Conservation (phyloP, 306 rosid genomes). For the Acacia crassicarpa region DNA sequence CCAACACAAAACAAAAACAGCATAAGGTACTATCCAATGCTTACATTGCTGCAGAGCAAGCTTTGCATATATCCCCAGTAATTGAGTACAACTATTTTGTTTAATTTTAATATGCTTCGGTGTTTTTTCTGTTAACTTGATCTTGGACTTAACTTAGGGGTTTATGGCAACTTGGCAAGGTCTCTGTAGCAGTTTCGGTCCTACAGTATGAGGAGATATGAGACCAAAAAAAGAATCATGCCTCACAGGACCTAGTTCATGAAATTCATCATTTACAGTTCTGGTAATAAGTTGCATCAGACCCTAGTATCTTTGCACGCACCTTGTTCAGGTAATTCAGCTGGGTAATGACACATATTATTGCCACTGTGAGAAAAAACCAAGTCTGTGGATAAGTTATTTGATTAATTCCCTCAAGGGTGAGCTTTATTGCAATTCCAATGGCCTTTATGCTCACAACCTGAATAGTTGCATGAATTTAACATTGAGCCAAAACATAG, state of each 20-base stretch:
- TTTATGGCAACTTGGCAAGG: background rate
- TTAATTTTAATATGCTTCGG: background rate
- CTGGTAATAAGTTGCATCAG: slow-evolving; percentile 9
- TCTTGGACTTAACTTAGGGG: background rate
- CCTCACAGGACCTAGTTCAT: slow-evolving; percentile 18
- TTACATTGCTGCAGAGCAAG: background rate
- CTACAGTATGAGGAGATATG: background rate
- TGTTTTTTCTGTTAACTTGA: background rate
- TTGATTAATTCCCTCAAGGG: slow-evolving; percentile 84
- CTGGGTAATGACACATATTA: slow-evolving; percentile 82
- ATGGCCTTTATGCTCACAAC: slow-evolving; percentile 94
- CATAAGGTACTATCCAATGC: background rate
- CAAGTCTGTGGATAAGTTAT: slow-evolving; percentile 90
- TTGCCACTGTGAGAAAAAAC: slow-evolving; percentile 79
- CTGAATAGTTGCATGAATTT: slow-evolving; percentile 44
- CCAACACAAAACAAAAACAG: background rate
- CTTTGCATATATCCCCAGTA: background rate
- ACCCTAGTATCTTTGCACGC: slow-evolving; percentile 31
- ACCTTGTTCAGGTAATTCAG: slow-evolving; percentile 95
- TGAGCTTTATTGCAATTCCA: slow-evolving; percentile 92
- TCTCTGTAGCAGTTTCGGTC: background rate
- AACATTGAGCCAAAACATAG: slow-evolving; percentile 4
- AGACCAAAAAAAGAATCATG: background rate
- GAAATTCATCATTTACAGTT: background rate
- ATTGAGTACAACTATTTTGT: background rate